Conservation (phyloP, 1,284 basidiomycete genomes). For the Moesziomyces aphidis region DNA sequence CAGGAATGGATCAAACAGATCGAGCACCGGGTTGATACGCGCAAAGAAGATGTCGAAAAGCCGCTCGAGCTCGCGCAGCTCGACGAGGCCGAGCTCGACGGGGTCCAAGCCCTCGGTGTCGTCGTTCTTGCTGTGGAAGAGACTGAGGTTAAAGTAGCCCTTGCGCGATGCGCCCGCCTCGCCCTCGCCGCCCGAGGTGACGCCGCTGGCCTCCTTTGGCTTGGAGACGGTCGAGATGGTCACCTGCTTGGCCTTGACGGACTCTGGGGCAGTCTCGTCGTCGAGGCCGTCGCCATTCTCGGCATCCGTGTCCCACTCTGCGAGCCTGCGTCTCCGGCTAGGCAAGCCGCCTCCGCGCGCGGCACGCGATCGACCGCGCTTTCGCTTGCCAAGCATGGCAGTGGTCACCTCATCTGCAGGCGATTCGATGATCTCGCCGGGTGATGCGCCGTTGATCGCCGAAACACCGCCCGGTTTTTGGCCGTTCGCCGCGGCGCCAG, state of each 20-base stretch:
- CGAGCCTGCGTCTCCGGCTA: slow-evolving; percentile 19
- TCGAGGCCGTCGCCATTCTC: slow-evolving; percentile 39
- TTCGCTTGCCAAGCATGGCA: slow-evolving; percentile 47
- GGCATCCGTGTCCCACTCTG: slow-evolving; percentile 50
- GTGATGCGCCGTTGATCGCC: slow-evolving; percentile 29
- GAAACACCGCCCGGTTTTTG: slow-evolving; percentile 20
- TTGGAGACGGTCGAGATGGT: slow-evolving; percentile 23
- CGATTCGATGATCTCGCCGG: slow-evolving; percentile 42
- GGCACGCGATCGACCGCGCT: slow-evolving; percentile 41
- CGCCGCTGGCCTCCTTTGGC: slow-evolving; percentile 29
- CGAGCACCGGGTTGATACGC: slow-evolving; percentile 58
- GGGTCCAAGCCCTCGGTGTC: slow-evolving; percentile 51
- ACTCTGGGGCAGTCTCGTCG: slow-evolving; percentile 18
- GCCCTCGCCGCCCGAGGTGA: slow-evolving; percentile 39
- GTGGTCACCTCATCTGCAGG: slow-evolving; percentile 45
- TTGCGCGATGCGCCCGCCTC: slow-evolving; percentile 56
- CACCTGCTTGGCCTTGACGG: slow-evolving; percentile 43
- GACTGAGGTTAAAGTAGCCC: slow-evolving; percentile 57
- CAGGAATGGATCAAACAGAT: slow-evolving; percentile 59
- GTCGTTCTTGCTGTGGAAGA: slow-evolving; percentile 60
- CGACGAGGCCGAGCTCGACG: slow-evolving; percentile 47
- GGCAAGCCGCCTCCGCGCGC: slow-evolving; percentile 38
- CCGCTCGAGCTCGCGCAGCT: slow-evolving; percentile 52
- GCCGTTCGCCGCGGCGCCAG: slow-evolving; percentile 24
- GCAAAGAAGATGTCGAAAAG: slow-evolving; percentile 61